Base-by-base conservation (phyloP, 2,329 filamentous ascomycete genomes). In the Botryotinia calthae region DNA sequence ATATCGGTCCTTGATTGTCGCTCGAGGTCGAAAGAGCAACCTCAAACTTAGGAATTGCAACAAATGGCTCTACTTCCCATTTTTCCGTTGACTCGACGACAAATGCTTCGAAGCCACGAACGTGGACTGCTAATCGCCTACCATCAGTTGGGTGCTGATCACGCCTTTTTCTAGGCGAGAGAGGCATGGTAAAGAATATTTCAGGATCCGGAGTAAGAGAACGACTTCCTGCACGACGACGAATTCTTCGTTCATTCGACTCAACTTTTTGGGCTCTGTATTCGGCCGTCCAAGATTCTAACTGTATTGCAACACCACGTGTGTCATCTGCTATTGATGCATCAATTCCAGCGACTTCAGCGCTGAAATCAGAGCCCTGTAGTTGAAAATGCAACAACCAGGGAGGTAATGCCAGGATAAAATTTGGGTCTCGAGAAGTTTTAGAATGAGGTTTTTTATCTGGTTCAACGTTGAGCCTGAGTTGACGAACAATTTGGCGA, bases 331-430 rank as follows among this genome's bases (percentile, higher is more conserved):
- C 97, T 48, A 98, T 93, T 31, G 91, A 89, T 65, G 91, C 86
- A 79, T 99, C 97, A 34, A 96, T 86, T 2, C 96, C 96, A 28
- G 96, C 96, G 70, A 98, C 88, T 81, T 99, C 95, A 68, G 97
- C 85, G 77, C 93, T 96, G 78, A 97, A 94, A 75, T 97, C 94
- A 7, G 92, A 92, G 1, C 93, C 94, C 80, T 97, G 93, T 8
- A 99, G 86, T 72, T 93, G 91, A 75, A 94, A 91, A 74, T 95
- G 90, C 54, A 95, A 83, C 10, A 99, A 86, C 96, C 96, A 99
- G 2, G 88, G 82, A 0, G 96, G 97, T 74, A 97, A 82, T 34
- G 88, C 89, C 70, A 96, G 89, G 51, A 99, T 81, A 75, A 97
- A 90, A 79, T 92, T 95, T 46, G 85, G 85, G 68, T 88, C 87